A percentile compares a stretch with the other conserved stretches of the same genome.
Evolutionary conservation across 2,329 filamentous ascomycete genomes (phyloP).

Genomic region (Penicillium psychrosexuale): DNA sequence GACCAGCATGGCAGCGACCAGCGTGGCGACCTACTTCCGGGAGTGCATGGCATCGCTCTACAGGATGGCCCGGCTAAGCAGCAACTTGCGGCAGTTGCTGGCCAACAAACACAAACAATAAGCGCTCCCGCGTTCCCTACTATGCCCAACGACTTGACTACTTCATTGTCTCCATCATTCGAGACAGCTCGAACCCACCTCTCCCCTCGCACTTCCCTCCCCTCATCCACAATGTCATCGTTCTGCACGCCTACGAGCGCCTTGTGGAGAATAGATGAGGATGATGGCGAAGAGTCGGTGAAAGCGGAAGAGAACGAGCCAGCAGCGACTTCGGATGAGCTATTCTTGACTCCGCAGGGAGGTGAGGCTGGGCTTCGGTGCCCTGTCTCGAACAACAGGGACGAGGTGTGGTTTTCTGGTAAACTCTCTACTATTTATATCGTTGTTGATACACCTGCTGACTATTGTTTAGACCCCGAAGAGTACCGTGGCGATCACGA

Average conservation of each 20-base stretch:
- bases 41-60: background rate
- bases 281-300: background rate
- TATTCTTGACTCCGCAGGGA: background rate
- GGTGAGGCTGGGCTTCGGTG: background rate
- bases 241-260: background rate
- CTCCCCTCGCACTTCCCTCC: background rate
- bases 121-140: background rate
- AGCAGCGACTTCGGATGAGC: background rate
- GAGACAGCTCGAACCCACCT: background rate
- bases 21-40: background rate
- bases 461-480: background rate
- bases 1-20: background rate
- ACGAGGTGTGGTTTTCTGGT: constrained; percentile 1
- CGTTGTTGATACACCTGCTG: background rate
- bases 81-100: background rate
- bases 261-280: background rate
- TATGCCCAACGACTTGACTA: background rate
- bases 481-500: background rate
- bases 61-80: background rate
- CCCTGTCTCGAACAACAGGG: background rate
- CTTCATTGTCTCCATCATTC: background rate
- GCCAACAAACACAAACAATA: background rate
- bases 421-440: background rate
- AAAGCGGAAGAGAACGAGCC: background rate
- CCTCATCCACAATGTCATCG: background rate